These are phyloP conservation scores for Neoscytalidium dimidiatum DNA, from an alignment of 2,329 filamentous ascomycete species.

Conservation along the genomic window DNA sequence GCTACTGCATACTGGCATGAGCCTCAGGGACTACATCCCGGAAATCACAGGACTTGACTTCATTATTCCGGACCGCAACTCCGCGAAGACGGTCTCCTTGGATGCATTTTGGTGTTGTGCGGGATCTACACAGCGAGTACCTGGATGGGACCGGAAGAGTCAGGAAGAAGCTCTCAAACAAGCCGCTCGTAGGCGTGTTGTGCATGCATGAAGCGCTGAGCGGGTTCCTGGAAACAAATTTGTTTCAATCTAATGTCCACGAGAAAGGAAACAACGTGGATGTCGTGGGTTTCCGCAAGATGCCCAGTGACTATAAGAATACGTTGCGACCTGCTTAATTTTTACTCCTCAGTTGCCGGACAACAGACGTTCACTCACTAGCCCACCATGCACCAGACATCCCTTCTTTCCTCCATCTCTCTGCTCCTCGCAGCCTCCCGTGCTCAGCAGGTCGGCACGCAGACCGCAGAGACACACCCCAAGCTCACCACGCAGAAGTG, in stretches of 20 bases:
- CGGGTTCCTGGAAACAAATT: not conserved
- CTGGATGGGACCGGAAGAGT: not conserved
- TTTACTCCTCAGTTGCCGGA: constrained; percentile 9
- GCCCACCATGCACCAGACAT: constrained; percentile 40
- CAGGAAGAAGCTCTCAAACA: not conserved
- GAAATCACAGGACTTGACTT: constrained; percentile 14
- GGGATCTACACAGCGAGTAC: not conserved
- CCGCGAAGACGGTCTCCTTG: not conserved
- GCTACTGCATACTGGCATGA: not conserved
- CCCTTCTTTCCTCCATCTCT: constrained; percentile 43
- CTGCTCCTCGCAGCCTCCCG: constrained; percentile 38
- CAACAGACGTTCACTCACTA: constrained; percentile 6
- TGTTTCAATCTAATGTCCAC: not conserved
- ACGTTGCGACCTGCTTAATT: not conserved
- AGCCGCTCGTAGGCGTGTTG: not conserved
- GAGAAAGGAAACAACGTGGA: not conserved
- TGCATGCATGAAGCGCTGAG: constrained; percentile 11
- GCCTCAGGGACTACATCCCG: constrained; percentile 8
- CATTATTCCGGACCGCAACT: constrained; percentile 6
- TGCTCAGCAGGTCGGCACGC: constrained; percentile 46
- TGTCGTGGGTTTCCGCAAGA: not conserved
- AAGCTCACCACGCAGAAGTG: constrained; percentile 42
- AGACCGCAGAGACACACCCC: constrained; percentile 45
- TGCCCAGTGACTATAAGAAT: not conserved
- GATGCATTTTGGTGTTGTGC: not conserved